Conservation (phyloP, 768 basidiomycete genomes). For the Mycena venus region DNA sequence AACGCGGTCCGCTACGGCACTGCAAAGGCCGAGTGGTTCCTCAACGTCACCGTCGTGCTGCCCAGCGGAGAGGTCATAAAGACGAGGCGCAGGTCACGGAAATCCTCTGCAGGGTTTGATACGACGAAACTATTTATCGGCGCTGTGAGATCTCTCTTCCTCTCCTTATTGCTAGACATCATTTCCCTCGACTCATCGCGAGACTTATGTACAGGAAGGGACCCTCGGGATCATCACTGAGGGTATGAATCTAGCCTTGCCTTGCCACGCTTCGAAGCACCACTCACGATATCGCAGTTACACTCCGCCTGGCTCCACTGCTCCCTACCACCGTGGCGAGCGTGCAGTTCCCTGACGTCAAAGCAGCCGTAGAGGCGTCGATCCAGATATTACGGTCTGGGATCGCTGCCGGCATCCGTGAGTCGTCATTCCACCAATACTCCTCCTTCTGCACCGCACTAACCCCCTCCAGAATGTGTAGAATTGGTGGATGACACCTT, state of each 20-base stretch:
- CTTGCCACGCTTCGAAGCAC: too few species aligned
- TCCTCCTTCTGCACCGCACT: neutral
- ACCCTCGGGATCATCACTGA: conserved; percentile 93
- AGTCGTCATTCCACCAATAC: neutral
- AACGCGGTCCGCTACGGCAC: conserved; percentile 93
- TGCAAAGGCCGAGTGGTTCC: conserved; percentile 91
- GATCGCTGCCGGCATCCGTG: conserved; percentile 10
- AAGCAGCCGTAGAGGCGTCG: conserved; percentile 81
- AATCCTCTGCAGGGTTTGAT: conserved; percentile 92
- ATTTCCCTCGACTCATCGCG: conserved; percentile 46
- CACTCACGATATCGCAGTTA: conserved; percentile 60
- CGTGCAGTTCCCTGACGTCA: conserved; percentile 84
- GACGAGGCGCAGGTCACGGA: conserved; percentile 82
- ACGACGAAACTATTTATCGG: conserved; percentile 90
- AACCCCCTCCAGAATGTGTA: conserved; percentile 72
- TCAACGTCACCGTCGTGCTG: conserved; percentile 92
- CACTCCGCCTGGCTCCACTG: conserved; percentile 84
- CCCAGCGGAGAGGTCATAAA: conserved; percentile 93
- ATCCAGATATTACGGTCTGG: conserved; percentile 63
- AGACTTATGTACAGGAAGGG: conserved; percentile 49
- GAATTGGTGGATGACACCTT: conserved; percentile 84
- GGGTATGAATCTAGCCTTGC: conserved; percentile 51
- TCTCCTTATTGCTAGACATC: too few species aligned
- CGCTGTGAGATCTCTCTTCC: conserved; percentile 49
- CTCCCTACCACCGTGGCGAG: conserved; percentile 88